Percentiles rank a stretch among this genome's conserved stretches.
These are phyloP conservation scores for Mycena citricolor DNA, from an alignment of 1,284 basidiomycete species.

Conservation along the genomic window DNA sequence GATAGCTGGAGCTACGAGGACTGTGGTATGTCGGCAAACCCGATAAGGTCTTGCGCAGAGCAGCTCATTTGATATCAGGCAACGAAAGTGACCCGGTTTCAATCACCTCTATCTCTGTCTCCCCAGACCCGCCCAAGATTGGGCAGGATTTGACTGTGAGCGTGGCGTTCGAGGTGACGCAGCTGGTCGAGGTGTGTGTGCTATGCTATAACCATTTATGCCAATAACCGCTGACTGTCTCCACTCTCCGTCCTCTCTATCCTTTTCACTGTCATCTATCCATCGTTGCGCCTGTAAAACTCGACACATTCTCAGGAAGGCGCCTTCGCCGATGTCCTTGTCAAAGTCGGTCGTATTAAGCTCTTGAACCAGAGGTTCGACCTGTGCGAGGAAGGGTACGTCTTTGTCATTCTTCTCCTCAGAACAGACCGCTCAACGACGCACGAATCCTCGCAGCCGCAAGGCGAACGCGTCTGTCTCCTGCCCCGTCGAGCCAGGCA, in stretches of 20 bases:
- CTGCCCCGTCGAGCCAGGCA: slow-evolving; percentile 76
- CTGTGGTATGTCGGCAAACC: slow-evolving; percentile 71
- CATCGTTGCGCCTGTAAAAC: neutral
- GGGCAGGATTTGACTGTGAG: slow-evolving; percentile 82
- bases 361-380: slow-evolving; percentile 81
- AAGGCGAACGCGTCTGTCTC: slow-evolving; percentile 69
- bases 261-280: too few relatives aligned
- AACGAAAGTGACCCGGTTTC: slow-evolving; percentile 45
- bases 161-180: slow-evolving; percentile 60
- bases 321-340: slow-evolving; percentile 81
- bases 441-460: slow-evolving; percentile 28
- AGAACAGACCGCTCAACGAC: neutral
- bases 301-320: slow-evolving; percentile 61
- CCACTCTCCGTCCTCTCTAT: too few relatives aligned
- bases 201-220: too few relatives aligned
- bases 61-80: too few relatives aligned
- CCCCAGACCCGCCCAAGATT: slow-evolving; percentile 84
- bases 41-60: too few relatives aligned
- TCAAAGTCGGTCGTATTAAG: slow-evolving; percentile 89
- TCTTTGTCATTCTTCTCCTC: neutral
- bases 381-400: slow-evolving; percentile 88
- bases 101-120: slow-evolving; percentile 66
- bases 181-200: slow-evolving; percentile 62
- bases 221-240: too few relatives aligned
- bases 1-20: slow-evolving; percentile 51